These are phyloP conservation scores for Populus ilicifolia DNA, from an alignment of 345 rosid species.

Conservation along the genomic window DNA sequence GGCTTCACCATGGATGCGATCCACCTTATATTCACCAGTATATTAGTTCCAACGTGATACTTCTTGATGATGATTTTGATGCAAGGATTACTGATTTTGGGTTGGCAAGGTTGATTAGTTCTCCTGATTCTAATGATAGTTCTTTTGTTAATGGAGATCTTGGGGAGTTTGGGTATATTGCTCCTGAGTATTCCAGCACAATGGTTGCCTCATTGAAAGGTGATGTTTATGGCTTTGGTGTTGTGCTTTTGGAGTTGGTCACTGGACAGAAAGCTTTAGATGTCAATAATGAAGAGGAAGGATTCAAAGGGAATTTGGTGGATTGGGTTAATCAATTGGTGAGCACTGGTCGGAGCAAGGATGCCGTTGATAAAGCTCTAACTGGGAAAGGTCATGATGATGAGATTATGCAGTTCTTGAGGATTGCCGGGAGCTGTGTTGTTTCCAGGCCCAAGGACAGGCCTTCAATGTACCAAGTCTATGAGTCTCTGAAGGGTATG, in stretches of 20 bases:
- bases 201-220: conserved; percentile 69
- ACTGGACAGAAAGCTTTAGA: conserved; percentile 62
- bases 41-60: conserved; percentile 66
- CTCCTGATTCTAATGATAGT: conserved; percentile 42
- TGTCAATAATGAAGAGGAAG: conserved; percentile 39
- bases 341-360: conserved; percentile 41
- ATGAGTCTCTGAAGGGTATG: conserved; percentile 53
- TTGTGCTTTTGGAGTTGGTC: conserved; percentile 73
- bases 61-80: conserved; percentile 79
- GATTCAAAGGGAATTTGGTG: conserved; percentile 61
- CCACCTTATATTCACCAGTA: conserved; percentile 73
- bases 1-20: conserved; percentile 87
- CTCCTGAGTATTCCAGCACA: conserved; percentile 70
- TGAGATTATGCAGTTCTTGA: conserved; percentile 62
- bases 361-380: conserved; percentile 47
- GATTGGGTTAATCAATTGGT: conserved; percentile 68
- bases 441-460: conserved; percentile 64
- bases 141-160: conserved; percentile 53
- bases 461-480: conserved; percentile 73
- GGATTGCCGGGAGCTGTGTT: conserved; percentile 58
- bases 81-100: conserved; percentile 82
- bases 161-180: conserved; percentile 81
- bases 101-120: conserved; percentile 53
- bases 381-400: conserved; percentile 54
- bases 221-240: conserved; percentile 82